Conservation (phyloP, 768 basidiomycete species). For the Peribolospora kevripleyi region DNA sequence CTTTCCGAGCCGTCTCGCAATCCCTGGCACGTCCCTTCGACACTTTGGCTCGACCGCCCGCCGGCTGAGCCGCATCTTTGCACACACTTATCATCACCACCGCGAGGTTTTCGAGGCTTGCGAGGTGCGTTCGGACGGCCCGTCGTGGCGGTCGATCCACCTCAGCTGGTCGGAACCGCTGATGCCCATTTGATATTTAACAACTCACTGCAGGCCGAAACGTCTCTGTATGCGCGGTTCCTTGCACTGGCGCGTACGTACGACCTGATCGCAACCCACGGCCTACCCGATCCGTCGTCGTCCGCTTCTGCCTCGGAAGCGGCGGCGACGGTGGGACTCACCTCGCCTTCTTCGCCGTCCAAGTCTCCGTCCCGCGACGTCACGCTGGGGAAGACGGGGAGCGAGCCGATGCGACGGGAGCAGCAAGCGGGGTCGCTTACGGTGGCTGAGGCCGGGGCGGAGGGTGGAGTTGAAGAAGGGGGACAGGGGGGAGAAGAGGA, state of each 20-base stretch:
- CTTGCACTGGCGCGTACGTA: conserved; percentile 16
- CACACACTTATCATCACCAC: conserved; percentile 86
- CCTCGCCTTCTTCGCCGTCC: too few species aligned
- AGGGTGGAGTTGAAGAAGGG: too few species aligned
- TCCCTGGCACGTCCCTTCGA: conserved; percentile 54
- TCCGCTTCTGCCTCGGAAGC: too few species aligned
- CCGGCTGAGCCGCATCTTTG: conserved; percentile 79
- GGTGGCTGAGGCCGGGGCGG: too few species aligned
- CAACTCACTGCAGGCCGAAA: conserved; percentile 14
- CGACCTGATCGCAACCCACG: conserved; percentile 12
- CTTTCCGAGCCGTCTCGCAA: conserved; percentile 31
- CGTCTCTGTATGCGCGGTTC: conserved; percentile 19
- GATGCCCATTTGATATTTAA: not conserved
- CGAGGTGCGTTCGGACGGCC: conserved; percentile 22
- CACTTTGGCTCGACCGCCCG: conserved; percentile 76
- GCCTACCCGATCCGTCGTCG: conserved; percentile 8
- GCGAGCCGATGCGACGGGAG: too few species aligned
- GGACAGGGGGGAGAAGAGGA: too few species aligned
- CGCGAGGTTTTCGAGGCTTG: conserved; percentile 73
- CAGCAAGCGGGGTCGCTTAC: too few species aligned
- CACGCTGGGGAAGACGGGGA: too few species aligned
- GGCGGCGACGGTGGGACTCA: too few species aligned
- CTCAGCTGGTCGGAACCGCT: not conserved
- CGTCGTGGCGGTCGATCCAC: not conserved
- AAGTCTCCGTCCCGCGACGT: too few species aligned